phyloP scores from a whole-genome alignment of 805 yeast genomes.

The Candida glaebosa region DNA sequence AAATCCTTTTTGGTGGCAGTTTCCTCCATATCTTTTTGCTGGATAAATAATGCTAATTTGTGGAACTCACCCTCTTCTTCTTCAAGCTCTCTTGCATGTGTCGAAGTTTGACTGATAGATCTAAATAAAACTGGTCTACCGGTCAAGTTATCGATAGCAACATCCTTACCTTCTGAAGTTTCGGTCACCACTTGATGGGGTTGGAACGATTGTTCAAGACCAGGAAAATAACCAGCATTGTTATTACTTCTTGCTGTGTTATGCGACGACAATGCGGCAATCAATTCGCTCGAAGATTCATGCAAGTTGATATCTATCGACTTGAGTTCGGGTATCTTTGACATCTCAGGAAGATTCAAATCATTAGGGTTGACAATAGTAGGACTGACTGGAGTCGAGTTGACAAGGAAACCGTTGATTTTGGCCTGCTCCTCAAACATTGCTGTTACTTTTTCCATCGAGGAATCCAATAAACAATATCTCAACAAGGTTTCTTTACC shows the following conservation, averaged over 20 bases:
- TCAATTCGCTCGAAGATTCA: conserved; percentile 46
- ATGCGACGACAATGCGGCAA: conserved; percentile 46
- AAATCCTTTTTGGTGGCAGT: conserved; percentile 11
- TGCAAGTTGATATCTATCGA: conserved; percentile 27
- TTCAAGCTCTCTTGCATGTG: conserved; percentile 73
- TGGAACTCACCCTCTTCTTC: conserved; percentile 92
- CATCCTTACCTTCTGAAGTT: conserved; percentile 48
- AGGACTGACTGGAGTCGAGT: conserved; percentile 11
- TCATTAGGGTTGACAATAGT: neutral
- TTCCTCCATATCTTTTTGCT: conserved; percentile 44
- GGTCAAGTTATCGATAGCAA: conserved; percentile 63
- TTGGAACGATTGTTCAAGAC: conserved; percentile 28
- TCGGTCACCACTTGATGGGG: conserved; percentile 77
- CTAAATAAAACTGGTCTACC: conserved; percentile 70
- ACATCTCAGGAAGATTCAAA: neutral
- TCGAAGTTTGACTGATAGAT: conserved; percentile 59
- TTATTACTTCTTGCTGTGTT: conserved; percentile 15
- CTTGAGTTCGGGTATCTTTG: neutral
- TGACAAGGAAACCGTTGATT: conserved; percentile 6
- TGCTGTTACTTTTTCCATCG: conserved; percentile 50
- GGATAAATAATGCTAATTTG: conserved; percentile 78
- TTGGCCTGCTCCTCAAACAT: conserved; percentile 44
- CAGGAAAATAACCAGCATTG: conserved; percentile 18
- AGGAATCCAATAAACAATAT: conserved; percentile 52
- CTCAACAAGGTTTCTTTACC: conserved; percentile 54